Evolutionary conservation across 352 stramenopile genomes (phyloP), one percentile per base, ranked within the genome.

Genomic region (Peronospora farinosa): DNA sequence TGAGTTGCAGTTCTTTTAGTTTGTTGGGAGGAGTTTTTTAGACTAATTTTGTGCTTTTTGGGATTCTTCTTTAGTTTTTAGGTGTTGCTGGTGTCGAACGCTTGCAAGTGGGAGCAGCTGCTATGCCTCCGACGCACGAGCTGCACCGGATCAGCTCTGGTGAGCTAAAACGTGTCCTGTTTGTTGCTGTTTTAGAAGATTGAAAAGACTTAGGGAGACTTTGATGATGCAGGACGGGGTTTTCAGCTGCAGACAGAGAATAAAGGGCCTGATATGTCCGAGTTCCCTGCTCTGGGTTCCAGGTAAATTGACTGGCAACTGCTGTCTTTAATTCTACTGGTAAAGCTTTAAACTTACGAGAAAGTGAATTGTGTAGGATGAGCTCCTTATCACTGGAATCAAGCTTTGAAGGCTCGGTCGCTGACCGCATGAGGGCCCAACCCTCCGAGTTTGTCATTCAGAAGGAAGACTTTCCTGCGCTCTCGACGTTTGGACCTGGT

Each of bases 401-500:
- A 25, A 69, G 57, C 17, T 75, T 72, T n/a, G 66, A 72, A 16
- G 59, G 63, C 35, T 38, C 53, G 1, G 47, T 53, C 7, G 54
- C 61, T 28, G 58, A 71, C 37, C 66, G 71, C 0, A 61, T 71
- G 51, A 67, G 74, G 2, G 60, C 68, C 7, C 74, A 75, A 35
- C 69, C 65, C 23, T 85, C 81, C 7, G 81, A 92, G 57, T 92
- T 92, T 69, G 70, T 86, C 25, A 90, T 92, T 45, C 81, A 92
- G 56, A 92, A 92, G 47, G 81, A 92, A 43, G 81, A 92, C 28
- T 92, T 92, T 44, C 81, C 81, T 9, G 81, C 81, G 16, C 65
- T 92, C 2, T 89, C 78, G n/a, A 74, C 80, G 3, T 87, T 92
- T 57, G 61, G 57, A 15, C 56, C 60, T 10, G 63, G 52, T 17